Evolutionary conservation across 306 rosid species (phyloP).

Genomic region (Carpinus fangiana): DNA sequence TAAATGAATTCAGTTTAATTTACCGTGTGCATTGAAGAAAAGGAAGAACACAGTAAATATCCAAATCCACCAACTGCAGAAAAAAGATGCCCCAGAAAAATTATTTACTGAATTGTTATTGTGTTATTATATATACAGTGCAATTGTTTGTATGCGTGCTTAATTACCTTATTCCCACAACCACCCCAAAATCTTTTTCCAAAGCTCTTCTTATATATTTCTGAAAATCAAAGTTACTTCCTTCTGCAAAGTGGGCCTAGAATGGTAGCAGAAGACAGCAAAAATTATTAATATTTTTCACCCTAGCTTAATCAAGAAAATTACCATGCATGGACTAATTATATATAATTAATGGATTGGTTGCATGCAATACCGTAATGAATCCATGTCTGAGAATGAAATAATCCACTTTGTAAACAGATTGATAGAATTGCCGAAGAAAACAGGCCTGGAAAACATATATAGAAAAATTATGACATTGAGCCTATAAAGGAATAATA

Average conservation of each 20-base stretch:
- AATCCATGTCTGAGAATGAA: slow-evolving; percentile 66
- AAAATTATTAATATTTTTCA: background rate
- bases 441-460: slow-evolving; percentile 43
- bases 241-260: slow-evolving; percentile 62
- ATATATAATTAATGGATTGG: background rate
- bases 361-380: slow-evolving; percentile 40
- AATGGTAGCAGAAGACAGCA: background rate
- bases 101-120: background rate
- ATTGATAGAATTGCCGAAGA: slow-evolving; percentile 44
- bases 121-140: background rate
- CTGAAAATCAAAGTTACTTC: slow-evolving; percentile 56
- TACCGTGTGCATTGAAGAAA: slow-evolving; percentile 58
- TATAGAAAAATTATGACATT: background rate
- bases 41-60: slow-evolving; percentile 39
- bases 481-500: background rate
- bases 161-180: slow-evolving; percentile 48
- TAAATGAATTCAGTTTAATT: slow-evolving; percentile 22
- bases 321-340: background rate
- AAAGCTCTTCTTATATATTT: slow-evolving; percentile 45
- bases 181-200: slow-evolving; percentile 59
- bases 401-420: slow-evolving; percentile 57
- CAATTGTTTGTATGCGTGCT: background rate
- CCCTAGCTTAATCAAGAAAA: background rate
- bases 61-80: slow-evolving; percentile 77
- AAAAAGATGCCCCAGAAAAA: background rate